Conservation (phyloP, 169 alveolate species). For the Plasmodium fragile region DNA sequence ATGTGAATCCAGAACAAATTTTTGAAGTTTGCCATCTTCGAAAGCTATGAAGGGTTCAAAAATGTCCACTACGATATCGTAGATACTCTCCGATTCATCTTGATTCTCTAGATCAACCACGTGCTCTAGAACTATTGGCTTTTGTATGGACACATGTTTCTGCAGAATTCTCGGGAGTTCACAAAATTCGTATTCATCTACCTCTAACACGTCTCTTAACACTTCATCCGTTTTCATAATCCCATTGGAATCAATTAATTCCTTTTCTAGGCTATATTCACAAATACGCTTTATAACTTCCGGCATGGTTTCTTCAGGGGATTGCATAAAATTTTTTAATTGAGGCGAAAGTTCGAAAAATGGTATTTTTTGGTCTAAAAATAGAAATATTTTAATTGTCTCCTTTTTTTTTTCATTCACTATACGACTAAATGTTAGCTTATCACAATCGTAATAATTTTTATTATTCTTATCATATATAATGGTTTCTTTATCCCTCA, state of each 20-base stretch:
- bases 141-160: slow-evolving; percentile 53
- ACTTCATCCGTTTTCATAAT: slow-evolving; percentile 69
- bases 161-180: slow-evolving; percentile 66
- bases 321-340: slow-evolving; percentile 61
- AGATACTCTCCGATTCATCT: slow-evolving; percentile 68
- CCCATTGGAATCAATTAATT: slow-evolving; percentile 36
- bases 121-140: slow-evolving; percentile 74
- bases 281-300: slow-evolving; percentile 66
- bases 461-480: slow-evolving; percentile 70
- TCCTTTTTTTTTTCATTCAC: slow-evolving; percentile 58
- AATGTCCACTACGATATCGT: slow-evolving; percentile 63
- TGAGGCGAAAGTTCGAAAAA: slow-evolving; percentile 69
- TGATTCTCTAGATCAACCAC: slow-evolving; percentile 46
- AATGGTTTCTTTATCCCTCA: slow-evolving; percentile 73
- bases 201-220: slow-evolving; percentile 59
- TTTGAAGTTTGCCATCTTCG: slow-evolving; percentile 36
- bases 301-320: slow-evolving; percentile 70
- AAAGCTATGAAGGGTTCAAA: slow-evolving; percentile 70
- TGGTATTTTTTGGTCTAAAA: slow-evolving; percentile 71
- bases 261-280: slow-evolving; percentile 74
- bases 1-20: slow-evolving; percentile 65
- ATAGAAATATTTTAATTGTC: slow-evolving; percentile 49
- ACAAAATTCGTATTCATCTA: slow-evolving; percentile 68
- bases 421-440: slow-evolving; percentile 69
- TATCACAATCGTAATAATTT: slow-evolving; percentile 74